A percentile compares a stretch with the other conserved stretches of the same genome.
Conservation (phyloP, 352 stramenopile genomes). For the Globisporangium camurandrum region DNA sequence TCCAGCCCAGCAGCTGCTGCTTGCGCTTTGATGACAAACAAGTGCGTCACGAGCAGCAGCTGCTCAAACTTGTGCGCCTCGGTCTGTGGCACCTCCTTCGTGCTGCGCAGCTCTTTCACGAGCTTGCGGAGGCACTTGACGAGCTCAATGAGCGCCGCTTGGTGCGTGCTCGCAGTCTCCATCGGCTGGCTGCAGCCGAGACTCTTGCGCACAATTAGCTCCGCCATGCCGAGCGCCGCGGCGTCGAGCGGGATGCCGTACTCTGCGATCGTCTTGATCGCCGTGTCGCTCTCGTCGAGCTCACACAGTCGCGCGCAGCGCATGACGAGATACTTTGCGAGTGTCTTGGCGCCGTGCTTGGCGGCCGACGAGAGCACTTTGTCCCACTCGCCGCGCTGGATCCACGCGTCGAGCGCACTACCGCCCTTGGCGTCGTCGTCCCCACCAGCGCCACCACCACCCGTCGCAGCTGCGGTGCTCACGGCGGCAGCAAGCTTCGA, state of each 20-base stretch:
- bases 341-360: constrained; percentile 62
- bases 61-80: constrained; percentile 70
- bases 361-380: constrained; percentile 83
- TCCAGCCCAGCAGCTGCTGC: constrained; percentile 45
- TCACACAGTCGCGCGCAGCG: constrained; percentile 65
- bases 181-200: constrained; percentile 33
- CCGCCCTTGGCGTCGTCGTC: constrained; percentile 28
- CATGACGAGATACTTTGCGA: constrained; percentile 85
- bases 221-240: constrained; percentile 41
- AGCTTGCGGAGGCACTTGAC: constrained; percentile 59
- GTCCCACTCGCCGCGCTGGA: constrained; percentile 91
- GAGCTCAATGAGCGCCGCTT: constrained; percentile 48
- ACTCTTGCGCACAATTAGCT: constrained; percentile 49
- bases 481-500: constrained; percentile 21
- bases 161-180: constrained; percentile 33
- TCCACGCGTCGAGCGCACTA: constrained; percentile 84
- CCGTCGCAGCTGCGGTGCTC: constrained; percentile 10
- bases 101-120: constrained; percentile 57
- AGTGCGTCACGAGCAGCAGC: constrained; percentile 70
- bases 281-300: constrained; percentile 61
- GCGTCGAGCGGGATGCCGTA: constrained; percentile 71
- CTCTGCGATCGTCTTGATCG: constrained; percentile 67
- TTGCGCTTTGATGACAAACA: constrained; percentile 68
- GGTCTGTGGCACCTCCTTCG: constrained; percentile 42
- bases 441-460: too few species aligned